These are phyloP conservation scores for Rhizopogon salebrosus DNA, from an alignment of 768 basidiomycete genomes.

Conservation along the genomic window DNA sequence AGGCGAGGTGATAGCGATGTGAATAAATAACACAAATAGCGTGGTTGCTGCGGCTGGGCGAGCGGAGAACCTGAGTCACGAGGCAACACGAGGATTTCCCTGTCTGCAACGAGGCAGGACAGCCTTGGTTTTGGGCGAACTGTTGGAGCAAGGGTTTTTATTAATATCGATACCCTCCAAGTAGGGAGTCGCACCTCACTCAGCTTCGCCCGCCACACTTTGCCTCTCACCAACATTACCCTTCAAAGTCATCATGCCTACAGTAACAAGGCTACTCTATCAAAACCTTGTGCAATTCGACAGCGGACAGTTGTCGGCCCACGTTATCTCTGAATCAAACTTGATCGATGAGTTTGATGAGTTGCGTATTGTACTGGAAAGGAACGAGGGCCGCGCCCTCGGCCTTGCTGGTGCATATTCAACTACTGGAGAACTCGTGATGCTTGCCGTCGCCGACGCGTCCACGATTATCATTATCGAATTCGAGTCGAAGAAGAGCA, in stretches of 20 bases:
- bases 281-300: constrained; percentile 24
- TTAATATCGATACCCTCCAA: no score
- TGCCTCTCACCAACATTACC: not conserved
- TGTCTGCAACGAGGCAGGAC: no score
- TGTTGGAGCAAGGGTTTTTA: no score
- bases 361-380: constrained; percentile 19
- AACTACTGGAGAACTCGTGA: constrained; percentile 15
- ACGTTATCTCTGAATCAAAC: constrained; percentile 12
- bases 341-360: constrained; percentile 18
- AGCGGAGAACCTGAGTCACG: not conserved
- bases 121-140: no score
- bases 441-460: constrained; percentile 24
- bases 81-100: no score
- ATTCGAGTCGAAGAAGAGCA: constrained; percentile 14
- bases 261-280: constrained; percentile 14
- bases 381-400: constrained; percentile 28
- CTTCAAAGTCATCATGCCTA: constrained; percentile 1
- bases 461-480: constrained; percentile 22
- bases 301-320: constrained; percentile 14
- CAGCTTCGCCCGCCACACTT: no score
- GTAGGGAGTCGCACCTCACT: not conserved
- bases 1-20: not conserved
- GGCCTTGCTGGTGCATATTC: constrained; percentile 23
- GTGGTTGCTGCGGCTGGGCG: not conserved
- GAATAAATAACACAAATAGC: not conserved